Evolutionary conservation across 192 early-diverging fungal genomes (phyloP).

Genomic region (Blastocladiella britannica): DNA sequence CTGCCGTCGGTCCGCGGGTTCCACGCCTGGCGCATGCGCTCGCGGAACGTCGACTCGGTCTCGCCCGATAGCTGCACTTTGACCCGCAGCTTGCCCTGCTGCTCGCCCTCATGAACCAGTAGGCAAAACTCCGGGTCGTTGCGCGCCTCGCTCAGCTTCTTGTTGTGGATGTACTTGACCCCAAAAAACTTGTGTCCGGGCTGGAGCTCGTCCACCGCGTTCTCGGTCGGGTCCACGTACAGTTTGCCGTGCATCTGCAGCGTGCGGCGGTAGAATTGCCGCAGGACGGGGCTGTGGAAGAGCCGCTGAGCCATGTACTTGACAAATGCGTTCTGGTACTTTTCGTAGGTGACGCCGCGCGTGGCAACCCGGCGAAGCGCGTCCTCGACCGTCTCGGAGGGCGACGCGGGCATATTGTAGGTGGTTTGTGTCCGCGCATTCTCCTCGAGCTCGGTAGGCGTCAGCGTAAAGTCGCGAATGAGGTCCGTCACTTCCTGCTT

Average conservation of each 20-base stretch:
- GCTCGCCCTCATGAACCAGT: conserved; percentile 51
- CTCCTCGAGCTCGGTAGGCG: conserved; percentile 1
- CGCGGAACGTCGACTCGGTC: too few species aligned
- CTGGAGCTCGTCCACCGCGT: conserved; percentile 54
- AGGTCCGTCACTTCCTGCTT: too few species aligned
- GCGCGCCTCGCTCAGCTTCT: conserved; percentile 53
- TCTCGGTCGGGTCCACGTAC: conserved; percentile 56
- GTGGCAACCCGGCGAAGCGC: too few species aligned
- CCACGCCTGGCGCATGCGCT: too few species aligned
- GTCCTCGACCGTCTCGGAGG: background rate
- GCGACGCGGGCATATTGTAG: background rate
- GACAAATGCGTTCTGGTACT: background rate
- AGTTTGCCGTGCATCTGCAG: conserved; percentile 48
- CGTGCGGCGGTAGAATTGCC: conserved; percentile 48
- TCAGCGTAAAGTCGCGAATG: too few species aligned
- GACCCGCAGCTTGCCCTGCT: conserved; percentile 49
- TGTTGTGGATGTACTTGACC: conserved; percentile 66
- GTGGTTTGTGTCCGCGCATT: background rate
- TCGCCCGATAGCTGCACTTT: too few species aligned
- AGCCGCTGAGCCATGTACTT: background rate
- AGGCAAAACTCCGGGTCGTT: conserved; percentile 51
- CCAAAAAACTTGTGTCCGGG: conserved; percentile 52
- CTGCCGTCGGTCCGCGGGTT: too few species aligned
- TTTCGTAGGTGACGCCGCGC: background rate
- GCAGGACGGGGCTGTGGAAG: conserved; percentile 17